phyloP scores from a whole-genome alignment of 1,139 yeast genomes.

The Yamadazyma epiphylla region DNA sequence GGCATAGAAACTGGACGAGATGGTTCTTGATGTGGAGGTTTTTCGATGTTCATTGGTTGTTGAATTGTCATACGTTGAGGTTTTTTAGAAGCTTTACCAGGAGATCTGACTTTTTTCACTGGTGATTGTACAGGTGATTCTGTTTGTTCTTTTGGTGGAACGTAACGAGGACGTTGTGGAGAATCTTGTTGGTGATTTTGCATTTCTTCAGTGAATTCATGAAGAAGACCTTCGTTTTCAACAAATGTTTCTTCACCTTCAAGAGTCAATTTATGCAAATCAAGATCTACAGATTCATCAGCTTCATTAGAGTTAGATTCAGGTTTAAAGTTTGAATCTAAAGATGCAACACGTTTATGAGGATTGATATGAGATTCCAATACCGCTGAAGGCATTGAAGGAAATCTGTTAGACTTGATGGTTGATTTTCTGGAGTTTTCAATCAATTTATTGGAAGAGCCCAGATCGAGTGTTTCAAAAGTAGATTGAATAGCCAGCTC shows the following conservation, averaged over 20 bases:
- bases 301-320: conserved; percentile 2
- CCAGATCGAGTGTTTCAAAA: conserved; percentile 1
- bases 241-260: conserved; percentile 6
- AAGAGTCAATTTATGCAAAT: conserved; percentile 14
- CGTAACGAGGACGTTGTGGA: background rate
- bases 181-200: background rate
- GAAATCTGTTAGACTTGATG: conserved; percentile 32
- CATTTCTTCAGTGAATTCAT: too few species aligned
- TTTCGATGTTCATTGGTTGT: background rate
- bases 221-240: background rate
- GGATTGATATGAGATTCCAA: conserved; percentile 2
- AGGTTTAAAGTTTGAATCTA: conserved; percentile 25
- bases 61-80: background rate
- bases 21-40: background rate
- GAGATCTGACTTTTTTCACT: too few species aligned
- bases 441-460: conserved; percentile 19
- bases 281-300: conserved; percentile 10
- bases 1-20: background rate
- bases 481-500: background rate
- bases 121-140: too few species aligned
- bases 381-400: conserved; percentile 29
- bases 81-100: background rate
- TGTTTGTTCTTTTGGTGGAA: background rate
- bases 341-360: conserved; percentile 19
- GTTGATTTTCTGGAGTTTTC: conserved; percentile 31